Evolutionary conservation across 202 grass and related monocot species (phyloP), one percentile per base, ranked within the genome.

Genomic region (Sporobolus alterniflorus): DNA sequence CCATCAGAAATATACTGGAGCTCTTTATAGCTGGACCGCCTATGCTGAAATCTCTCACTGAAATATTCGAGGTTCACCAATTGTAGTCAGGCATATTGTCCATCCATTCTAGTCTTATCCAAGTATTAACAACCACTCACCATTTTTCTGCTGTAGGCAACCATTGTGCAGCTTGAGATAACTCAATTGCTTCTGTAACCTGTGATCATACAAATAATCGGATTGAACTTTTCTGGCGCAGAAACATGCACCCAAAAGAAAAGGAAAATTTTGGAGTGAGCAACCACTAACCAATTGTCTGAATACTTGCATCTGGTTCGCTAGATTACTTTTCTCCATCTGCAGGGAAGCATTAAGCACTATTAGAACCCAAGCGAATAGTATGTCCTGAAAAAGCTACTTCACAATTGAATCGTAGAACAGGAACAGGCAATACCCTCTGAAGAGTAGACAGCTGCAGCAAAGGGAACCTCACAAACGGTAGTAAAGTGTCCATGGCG

Each of bases 1-100:
- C 96, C 93, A 75, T 95, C 96, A 78, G 87, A 93, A 80, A 98
- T 95, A 76, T 92, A 98, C 55, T 94, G 96, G 73, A 98, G 91
- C 81, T 95, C 93, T 78, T 95, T 98, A 91, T 94, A 98, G 81
- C 96, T 95, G 33, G 96, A 92, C 64, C 82, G 81, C 77, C 91
- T 92, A 82, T 95, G 91, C 65, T 92, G 93, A 90, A 92, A 95
- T 81, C 93, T 94, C 76, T 93, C 76, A 42, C 90, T 98, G 78
- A 70, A 88, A 75, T 44, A 82, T 83, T 57, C 31, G 15, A 75
- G 67, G 56, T 73, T 67, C 51, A 87, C 7, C 18, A 79, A 79
- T 81, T 28, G 39, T 32, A 72, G 52, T 82, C 51, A 77, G 64
- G 15, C 24, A 54, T 85, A 62, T 33, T 10, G 25, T 43, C 78